These are phyloP conservation scores for Omphalotus olearius DNA, from an alignment of 1,284 basidiomycete species.

Conservation along the genomic window DNA sequence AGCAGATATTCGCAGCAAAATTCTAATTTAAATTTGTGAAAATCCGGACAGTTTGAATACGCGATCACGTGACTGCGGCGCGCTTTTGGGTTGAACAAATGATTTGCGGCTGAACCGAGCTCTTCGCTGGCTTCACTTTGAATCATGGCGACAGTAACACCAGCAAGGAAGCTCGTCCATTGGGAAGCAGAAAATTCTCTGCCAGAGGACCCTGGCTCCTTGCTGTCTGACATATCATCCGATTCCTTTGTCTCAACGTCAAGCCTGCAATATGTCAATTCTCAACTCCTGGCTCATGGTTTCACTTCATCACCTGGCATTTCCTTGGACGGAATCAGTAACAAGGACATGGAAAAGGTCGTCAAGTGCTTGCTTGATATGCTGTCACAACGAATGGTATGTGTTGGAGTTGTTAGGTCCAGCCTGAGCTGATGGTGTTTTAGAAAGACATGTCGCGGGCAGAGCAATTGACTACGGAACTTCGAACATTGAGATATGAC, in stretches of 20 bases:
- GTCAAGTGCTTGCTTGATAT: slow-evolving; percentile 77
- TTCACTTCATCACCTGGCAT: slow-evolving; percentile 63
- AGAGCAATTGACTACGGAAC: slow-evolving; percentile 71
- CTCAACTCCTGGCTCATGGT: slow-evolving; percentile 78
- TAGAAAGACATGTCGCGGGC: slow-evolving; percentile 81
- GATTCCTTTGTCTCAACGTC: slow-evolving; percentile 42
- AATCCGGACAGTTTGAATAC: too few relatives aligned
- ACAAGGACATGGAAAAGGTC: slow-evolving; percentile 58
- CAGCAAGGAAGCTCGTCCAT: slow-evolving; percentile 40
- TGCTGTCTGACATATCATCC: slow-evolving; percentile 34
- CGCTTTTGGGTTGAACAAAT: too few relatives aligned
- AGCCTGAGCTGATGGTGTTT: not conserved
- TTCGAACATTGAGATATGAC: slow-evolving; percentile 80
- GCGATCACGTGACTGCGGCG: too few relatives aligned
- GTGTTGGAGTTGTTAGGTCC: slow-evolving; percentile 25
- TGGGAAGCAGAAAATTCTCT: slow-evolving; percentile 39
- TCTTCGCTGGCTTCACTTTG: too few relatives aligned
- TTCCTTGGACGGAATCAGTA: slow-evolving; percentile 55
- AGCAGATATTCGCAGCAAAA: too few relatives aligned
- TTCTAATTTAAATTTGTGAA: too few relatives aligned
- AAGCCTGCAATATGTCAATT: slow-evolving; percentile 68
- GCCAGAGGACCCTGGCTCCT: slow-evolving; percentile 36
- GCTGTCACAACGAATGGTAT: slow-evolving; percentile 74
- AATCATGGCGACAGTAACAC: slow-evolving; percentile 27
- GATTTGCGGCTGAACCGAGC: too few relatives aligned